Evolutionary conservation across 495 filamentous ascomycete species (phyloP), one percentile per base, ranked within the genome.

Genomic region (Ramalina intermedia): DNA sequence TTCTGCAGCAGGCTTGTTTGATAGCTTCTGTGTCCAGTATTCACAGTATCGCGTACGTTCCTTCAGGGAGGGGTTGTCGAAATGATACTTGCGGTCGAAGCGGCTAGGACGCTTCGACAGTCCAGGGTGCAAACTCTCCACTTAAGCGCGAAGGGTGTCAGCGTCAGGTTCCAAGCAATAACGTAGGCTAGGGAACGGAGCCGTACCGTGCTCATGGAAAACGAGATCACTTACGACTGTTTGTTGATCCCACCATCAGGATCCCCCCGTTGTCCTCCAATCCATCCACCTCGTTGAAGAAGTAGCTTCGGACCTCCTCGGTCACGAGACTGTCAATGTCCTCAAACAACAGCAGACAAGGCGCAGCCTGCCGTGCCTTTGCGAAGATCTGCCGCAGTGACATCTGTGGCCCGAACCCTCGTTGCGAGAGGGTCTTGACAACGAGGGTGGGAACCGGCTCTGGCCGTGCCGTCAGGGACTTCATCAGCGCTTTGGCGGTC

Each of bases 241-340:
- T 82, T 8, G 79, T 81, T 49, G 65, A 75, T 8, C 73, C 79
- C 35, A 82, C 62, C 63, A 81, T 79, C 49, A 81, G 63, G 49
- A 82, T 80, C 33, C 78, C 79, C 55, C 81, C 73, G 55, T 82
- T 82, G 52, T 66, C 71, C 57, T 76, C 77, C 18, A 84, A 63
- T 0, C 81, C 81, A 55, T 84, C 81, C 4, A 83, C 70, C 51
- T 84, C 77, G 57, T 84, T 84, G 41, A 85, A 66, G 57, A 85
- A 84, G 62, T 78, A 84, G 46, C 67, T 73, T 5, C 77, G 62
- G 17, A 75, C 70, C 7, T 50, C 48, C 43, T 68, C 65, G 2
- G 63, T 67, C 3, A 82, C 69, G 7, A 82, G 60, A 17, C 71
- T 77, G 53, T 83, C 80, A 16, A 84, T 69, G 47, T 84, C 80